Base-by-base conservation (phyloP, 225 moss, liverwort and hornwort species). In the Neckera pumila region DNA sequence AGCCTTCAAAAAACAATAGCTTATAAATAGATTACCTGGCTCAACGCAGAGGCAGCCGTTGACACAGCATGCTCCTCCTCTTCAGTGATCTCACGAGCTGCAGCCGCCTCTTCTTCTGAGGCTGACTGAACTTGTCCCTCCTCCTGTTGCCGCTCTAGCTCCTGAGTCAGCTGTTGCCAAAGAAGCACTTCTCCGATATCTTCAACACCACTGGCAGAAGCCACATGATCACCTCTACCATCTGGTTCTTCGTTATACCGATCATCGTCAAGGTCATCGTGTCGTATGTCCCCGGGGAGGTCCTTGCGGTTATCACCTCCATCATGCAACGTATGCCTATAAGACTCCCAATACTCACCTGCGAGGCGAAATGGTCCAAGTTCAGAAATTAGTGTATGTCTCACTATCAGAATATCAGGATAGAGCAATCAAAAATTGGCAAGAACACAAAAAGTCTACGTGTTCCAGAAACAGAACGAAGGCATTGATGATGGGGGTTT, bases 81-180 rank as follows among this genome's bases (percentile, higher is more conserved):
- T 73, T 95, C 94, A 45, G 95, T 96, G 88, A 97, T 98, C 88
- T 97, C 97, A 90, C 92, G 95, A 88, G 95, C 96, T 60, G 91
- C 98, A 19, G 95, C 97, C 72, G 97, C 97, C 82, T 98, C 98
- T 87, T 97, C 98, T 89, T 97, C 96, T 54, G 95, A 91, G 47
- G 93, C 92, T 51, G 94, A 88, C 79, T 92, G 93, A 85, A 87
- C 93, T 43, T 94, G 93, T 54, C 95, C 95, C 83, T 94, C 88
- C 84, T 89, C 87, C 74, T 90, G 92, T 86, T 98, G 97, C 69
- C 97, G 94, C 76, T 93, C 92, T 73, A 98, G 88, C 83, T 98
- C 98, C 87, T 95, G 93, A 79, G 97, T 97, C 84, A 98, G 89
- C 89, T 95, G 95, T 80, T 95, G 96, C 98, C 98, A 98, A 79